A percentile compares a stretch with the other conserved stretches of the same genome.
phyloP scores from a whole-genome alignment of 164 flowering plant genomes.

The Annona cherimola region DNA sequence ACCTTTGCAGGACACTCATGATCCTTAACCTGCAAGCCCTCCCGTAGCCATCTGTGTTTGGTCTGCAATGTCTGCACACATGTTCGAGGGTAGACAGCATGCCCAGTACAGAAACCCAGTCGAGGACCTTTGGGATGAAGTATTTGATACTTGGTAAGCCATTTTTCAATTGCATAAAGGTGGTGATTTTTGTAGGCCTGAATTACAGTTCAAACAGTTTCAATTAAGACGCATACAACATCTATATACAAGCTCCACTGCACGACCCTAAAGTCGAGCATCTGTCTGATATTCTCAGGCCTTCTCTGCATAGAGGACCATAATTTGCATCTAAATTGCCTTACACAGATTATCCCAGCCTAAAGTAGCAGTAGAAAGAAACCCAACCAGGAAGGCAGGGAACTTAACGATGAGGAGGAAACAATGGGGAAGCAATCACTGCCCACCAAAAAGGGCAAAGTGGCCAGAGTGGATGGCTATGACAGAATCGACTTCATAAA shows the following conservation, averaged over 20 bases:
- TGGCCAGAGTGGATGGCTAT: background rate
- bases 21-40: conserved; percentile 73
- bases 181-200: conserved; percentile 87
- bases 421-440: background rate
- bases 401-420: too few species aligned
- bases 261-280: background rate
- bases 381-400: background rate
- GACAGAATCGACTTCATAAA: too few species aligned
- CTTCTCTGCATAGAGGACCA: background rate
- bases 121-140: conserved; percentile 87
- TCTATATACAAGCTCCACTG: background rate
- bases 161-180: conserved; percentile 85
- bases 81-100: conserved; percentile 84
- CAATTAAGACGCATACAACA: background rate
- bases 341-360: background rate
- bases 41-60: conserved; percentile 84
- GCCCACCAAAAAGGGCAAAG: background rate
- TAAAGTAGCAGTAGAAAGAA: too few species aligned
- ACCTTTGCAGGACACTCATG: conserved; percentile 84
- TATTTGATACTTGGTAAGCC: conserved; percentile 83
- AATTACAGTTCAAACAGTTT: conserved; percentile 9
- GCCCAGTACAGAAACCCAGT: conserved; percentile 81
- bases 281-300: background rate
- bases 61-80: conserved; percentile 80
- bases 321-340: background rate